Evolutionary conservation across 345 rosid genomes (phyloP).

Genomic region (Arabidopsis arenosa): DNA sequence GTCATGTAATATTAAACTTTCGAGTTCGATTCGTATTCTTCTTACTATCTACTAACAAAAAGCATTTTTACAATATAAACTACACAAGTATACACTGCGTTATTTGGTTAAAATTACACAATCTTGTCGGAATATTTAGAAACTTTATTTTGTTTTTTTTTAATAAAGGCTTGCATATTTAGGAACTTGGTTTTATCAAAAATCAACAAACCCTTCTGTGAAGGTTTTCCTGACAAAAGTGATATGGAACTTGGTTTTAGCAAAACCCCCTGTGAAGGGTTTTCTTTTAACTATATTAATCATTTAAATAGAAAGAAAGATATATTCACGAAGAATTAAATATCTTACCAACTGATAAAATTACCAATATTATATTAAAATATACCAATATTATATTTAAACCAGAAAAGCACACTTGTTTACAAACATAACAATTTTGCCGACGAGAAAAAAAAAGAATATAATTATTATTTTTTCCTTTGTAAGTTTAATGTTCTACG

Average conservation of each 20-base stretch:
- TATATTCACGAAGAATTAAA: not conserved
- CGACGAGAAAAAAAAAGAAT: no score
- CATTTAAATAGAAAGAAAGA: not conserved
- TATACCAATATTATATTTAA: not conserved
- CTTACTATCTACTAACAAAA: slow-evolving; percentile 39
- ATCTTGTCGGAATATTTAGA: not conserved
- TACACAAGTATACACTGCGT: not conserved
- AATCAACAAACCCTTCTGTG: no score
- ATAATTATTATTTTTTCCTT: no score
- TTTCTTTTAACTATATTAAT: not conserved
- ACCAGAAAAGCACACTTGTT: no score
- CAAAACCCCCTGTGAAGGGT: not conserved
- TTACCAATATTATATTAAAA: not conserved
- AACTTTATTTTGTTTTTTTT: no score
- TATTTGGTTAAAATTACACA: not conserved
- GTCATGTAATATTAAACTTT: slow-evolving; percentile 28
- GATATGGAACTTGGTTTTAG: not conserved
- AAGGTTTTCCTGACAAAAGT: no score
- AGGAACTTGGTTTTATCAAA: no score
- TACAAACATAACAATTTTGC: no score
- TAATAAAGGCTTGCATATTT: no score
- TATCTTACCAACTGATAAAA: not conserved
- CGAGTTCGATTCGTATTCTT: slow-evolving; percentile 31
- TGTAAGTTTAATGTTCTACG: no score
- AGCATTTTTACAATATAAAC: not conserved